Percentiles rank a stretch among this genome's conserved stretches.
Evolutionary conservation across 352 stramenopile genomes (phyloP).

Genomic region (Globisporangium cederbergense): DNA sequence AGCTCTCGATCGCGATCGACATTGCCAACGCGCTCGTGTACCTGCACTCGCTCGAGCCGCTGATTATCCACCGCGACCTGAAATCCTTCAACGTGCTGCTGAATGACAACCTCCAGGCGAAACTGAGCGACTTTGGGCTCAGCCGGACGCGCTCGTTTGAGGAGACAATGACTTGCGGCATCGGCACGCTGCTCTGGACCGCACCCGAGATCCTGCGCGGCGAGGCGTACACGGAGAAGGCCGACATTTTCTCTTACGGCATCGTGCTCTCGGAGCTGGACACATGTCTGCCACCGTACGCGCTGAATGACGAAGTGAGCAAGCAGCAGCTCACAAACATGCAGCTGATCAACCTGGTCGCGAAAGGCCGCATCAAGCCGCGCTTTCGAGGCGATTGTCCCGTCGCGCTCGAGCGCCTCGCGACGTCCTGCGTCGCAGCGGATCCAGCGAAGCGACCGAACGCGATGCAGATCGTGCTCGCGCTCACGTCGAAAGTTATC

Average conservation of each 20-base stretch:
- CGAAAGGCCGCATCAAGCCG: slow-evolving; percentile 21
- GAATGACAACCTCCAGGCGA: slow-evolving; percentile 49
- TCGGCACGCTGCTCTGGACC: slow-evolving; percentile 46
- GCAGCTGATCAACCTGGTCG: slow-evolving; percentile 30
- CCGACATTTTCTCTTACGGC: slow-evolving; percentile 36
- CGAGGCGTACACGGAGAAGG: slow-evolving; percentile 38
- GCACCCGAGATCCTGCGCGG: slow-evolving; percentile 47
- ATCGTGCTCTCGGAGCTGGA: slow-evolving; percentile 35
- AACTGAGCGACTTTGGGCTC: slow-evolving; percentile 68
- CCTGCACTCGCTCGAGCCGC: slow-evolving; percentile 7
- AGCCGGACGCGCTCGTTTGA: slow-evolving; percentile 26
- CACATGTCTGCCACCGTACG: slow-evolving; percentile 33
- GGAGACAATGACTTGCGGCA: slow-evolving; percentile 38
- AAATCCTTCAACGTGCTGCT: slow-evolving; percentile 27
- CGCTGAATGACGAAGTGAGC: slow-evolving; percentile 21
- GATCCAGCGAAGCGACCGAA: slow-evolving; percentile 19
- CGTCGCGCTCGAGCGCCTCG: slow-evolving; percentile 13
- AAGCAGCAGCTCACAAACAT: slow-evolving; percentile 25
- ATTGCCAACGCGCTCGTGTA: slow-evolving; percentile 24
- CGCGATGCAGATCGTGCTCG: slow-evolving; percentile 22
- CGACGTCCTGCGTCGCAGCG: slow-evolving; percentile 15
- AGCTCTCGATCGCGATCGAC: slow-evolving; percentile 34
- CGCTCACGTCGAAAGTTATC: slow-evolving; percentile 18
- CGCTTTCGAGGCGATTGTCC: slow-evolving; percentile 18
- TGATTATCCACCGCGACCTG: slow-evolving; percentile 14